Conservation (phyloP, 306 rosid species). For the Biancaea sappan region DNA sequence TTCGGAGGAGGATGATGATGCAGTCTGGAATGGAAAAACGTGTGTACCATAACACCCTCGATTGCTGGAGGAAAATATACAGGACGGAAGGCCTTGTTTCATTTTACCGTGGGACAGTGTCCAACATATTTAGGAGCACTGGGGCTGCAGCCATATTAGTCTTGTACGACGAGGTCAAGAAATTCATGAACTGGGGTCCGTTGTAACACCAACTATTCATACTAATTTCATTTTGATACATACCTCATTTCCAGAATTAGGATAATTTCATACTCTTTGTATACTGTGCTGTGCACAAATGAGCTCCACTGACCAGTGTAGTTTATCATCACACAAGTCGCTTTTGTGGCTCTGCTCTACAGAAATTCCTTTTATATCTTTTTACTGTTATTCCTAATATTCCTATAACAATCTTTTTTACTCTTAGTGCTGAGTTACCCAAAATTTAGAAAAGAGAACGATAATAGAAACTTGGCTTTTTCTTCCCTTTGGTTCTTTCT, state of each 20-base stretch:
- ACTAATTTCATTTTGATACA: slow-evolving; percentile 29
- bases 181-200: slow-evolving; percentile 72
- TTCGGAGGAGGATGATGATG: slow-evolving; percentile 99
- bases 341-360: not conserved
- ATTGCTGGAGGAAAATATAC: slow-evolving; percentile 90
- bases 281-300: slow-evolving; percentile 31
- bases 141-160: slow-evolving; percentile 96
- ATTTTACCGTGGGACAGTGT: slow-evolving; percentile 87
- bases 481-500: not conserved
- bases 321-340: slow-evolving; percentile 38
- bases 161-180: slow-evolving; percentile 90
- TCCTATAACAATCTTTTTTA: not conserved
- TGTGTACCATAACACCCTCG: slow-evolving; percentile 65
- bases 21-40: slow-evolving; percentile 85
- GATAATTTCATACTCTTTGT: slow-evolving; percentile 19
- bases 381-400: not conserved
- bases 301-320: slow-evolving; percentile 40
- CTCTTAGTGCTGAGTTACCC: not conserved
- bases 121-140: slow-evolving; percentile 84
- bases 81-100: slow-evolving; percentile 70
- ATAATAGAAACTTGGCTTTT: not conserved
- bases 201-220: slow-evolving; percentile 38
- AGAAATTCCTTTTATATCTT: not conserved
- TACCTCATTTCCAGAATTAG: slow-evolving; percentile 33
- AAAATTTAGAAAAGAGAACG: too few species aligned